Conservation (phyloP, 208 protist species). For the Porcisia hertigi region DNA sequence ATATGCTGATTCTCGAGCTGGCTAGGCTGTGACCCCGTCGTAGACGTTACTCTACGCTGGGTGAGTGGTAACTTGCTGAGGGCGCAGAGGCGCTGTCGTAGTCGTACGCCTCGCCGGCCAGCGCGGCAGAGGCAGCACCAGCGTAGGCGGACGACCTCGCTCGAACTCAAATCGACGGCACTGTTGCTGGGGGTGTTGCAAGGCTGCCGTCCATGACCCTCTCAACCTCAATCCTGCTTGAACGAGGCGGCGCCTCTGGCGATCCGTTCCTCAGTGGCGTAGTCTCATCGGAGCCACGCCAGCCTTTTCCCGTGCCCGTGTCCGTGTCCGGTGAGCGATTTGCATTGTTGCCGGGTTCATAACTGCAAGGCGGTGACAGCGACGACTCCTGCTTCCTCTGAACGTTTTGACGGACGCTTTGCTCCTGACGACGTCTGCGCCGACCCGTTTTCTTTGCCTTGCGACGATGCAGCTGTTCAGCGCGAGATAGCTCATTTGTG, state of each 20-base stretch:
- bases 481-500: background rate
- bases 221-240: background rate
- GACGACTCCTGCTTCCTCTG: slow-evolving; percentile 4
- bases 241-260: slow-evolving; percentile 15
- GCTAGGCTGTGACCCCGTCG: no score
- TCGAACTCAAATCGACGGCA: slow-evolving; percentile 22
- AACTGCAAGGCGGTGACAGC: slow-evolving; percentile 1
- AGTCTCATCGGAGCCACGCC: background rate
- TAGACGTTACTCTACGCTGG: no score
- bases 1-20: no score
- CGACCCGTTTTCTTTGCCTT: slow-evolving; percentile 28
- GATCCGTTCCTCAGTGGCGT: slow-evolving; percentile 12
- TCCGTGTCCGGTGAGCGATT: slow-evolving; percentile 13
- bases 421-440: slow-evolving; percentile 22
- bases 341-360: background rate
- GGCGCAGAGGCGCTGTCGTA: slow-evolving; percentile 8
- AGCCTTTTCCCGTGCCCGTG: background rate
- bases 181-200: background rate
- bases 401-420: slow-evolving; percentile 7
- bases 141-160: background rate
- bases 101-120: background rate
- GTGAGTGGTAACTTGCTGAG: no score
- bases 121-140: background rate
- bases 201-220: background rate
- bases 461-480: slow-evolving; percentile 7